A percentile compares a stretch with the other conserved stretches of the same genome.
phyloP scores from a whole-genome alignment of 2,329 filamentous ascomycete species.

The Corynespora cassiicola region DNA sequence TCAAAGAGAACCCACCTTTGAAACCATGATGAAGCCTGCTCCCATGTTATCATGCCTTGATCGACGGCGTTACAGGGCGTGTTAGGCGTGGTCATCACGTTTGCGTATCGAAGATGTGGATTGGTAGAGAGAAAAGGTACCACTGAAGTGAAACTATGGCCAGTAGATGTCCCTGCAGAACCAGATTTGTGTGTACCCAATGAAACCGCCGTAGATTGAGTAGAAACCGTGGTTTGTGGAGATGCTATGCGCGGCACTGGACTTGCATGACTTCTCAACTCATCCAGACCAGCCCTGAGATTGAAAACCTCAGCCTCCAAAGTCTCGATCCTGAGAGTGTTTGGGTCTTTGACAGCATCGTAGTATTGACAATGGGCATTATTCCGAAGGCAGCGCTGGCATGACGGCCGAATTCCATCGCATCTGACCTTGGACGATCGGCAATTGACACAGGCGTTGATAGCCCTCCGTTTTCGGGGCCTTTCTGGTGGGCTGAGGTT shows the following conservation, averaged over 20 bases:
- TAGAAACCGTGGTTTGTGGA: constrained; percentile 3
- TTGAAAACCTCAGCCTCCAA: constrained; percentile 30
- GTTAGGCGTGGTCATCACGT: background rate
- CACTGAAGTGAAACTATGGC: too few relatives aligned
- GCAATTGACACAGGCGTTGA: constrained; percentile 38
- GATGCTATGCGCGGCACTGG: constrained; percentile 1
- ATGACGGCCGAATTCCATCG: constrained; percentile 34
- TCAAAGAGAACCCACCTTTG: constrained; percentile 18
- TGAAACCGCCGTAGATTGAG: constrained; percentile 6
- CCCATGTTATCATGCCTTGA: constrained; percentile 29
- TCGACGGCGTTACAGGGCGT: constrained; percentile 27
- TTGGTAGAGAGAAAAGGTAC: background rate
- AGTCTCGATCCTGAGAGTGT: constrained; percentile 28
- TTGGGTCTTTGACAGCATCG: constrained; percentile 32
- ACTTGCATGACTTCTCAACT: constrained; percentile 9
- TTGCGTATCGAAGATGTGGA: too few relatives aligned
- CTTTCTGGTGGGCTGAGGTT: constrained; percentile 13
- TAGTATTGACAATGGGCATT: constrained; percentile 30
- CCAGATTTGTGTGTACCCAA: too few relatives aligned
- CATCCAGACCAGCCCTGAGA: constrained; percentile 15
- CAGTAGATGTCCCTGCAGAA: too few relatives aligned
- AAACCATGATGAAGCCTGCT: constrained; percentile 33
- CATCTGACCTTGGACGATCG: constrained; percentile 42
- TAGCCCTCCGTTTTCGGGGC: constrained; percentile 40
- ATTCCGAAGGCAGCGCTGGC: constrained; percentile 36